Evolutionary conservation across 306 rosid genomes (phyloP).

Genomic region (Carpinus fangiana): DNA sequence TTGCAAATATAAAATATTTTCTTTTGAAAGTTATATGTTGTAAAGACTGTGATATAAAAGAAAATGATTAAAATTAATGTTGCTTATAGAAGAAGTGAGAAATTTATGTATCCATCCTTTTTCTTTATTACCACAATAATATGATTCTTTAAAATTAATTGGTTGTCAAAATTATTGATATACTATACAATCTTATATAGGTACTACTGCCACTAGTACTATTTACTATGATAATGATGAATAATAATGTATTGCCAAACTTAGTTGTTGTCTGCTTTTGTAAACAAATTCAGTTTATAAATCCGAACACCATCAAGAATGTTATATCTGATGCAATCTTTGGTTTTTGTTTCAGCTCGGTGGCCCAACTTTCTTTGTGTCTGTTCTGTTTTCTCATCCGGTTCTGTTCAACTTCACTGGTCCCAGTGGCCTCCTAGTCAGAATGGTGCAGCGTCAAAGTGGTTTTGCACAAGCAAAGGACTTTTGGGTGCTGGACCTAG

Average conservation of each 20-base stretch:
- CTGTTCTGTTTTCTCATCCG: slow-evolving; percentile 97
- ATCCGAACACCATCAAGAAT: too few relatives aligned
- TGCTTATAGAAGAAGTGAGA: neutral
- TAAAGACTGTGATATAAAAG: neutral
- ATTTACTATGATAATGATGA: neutral
- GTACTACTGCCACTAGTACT: neutral
- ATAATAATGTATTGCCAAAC: neutral
- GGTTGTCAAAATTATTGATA: neutral
- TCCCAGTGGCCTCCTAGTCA: slow-evolving; percentile 94
- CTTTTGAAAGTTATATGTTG: neutral
- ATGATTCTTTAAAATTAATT: neutral
- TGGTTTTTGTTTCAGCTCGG: slow-evolving; percentile 70
- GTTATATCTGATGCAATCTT: slow-evolving; percentile 35
- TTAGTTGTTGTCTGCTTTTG: neutral
- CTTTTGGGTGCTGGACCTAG: slow-evolving; percentile 98
- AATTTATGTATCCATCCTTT: neutral
- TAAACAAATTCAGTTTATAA: neutral
- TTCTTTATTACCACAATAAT: neutral
- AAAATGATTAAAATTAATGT: neutral
- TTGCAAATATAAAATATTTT: neutral
- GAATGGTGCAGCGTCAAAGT: slow-evolving; percentile 60
- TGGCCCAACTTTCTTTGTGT: slow-evolving; percentile 95
- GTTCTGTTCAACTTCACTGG: slow-evolving; percentile 98
- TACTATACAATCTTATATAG: neutral
- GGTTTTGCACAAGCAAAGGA: slow-evolving; percentile 98